Conservation (phyloP, 169 alveolate genomes). For the Plasmodium vivax region DNA sequence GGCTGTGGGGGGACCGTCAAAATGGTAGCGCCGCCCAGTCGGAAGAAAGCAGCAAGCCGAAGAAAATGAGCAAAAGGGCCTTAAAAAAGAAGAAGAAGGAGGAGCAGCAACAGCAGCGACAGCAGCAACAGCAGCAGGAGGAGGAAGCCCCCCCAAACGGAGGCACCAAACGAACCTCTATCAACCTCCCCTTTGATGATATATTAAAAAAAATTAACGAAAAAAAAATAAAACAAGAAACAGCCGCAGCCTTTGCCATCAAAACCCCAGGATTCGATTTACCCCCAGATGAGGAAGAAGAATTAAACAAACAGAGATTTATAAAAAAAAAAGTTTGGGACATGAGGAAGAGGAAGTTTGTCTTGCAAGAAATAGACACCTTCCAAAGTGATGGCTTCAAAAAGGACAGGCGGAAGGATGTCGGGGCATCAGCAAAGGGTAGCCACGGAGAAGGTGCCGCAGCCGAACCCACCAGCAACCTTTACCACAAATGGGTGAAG, state of each 20-base stretch:
- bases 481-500: conserved; percentile 80
- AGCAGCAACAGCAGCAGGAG: conserved; percentile 8
- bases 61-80: conserved; percentile 67
- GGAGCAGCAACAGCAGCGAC: neutral
- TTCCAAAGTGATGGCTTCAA: conserved; percentile 28
- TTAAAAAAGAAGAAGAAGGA: conserved; percentile 10
- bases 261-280: conserved; percentile 75
- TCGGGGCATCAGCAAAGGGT: neutral
- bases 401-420: conserved; percentile 33
- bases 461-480: conserved; percentile 23
- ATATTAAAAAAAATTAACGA: conserved; percentile 66
- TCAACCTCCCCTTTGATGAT: conserved; percentile 60
- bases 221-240: conserved; percentile 30
- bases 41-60: neutral
- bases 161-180: neutral
- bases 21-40: neutral
- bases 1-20: neutral
- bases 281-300: conserved; percentile 82
- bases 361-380: conserved; percentile 54
- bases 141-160: neutral
- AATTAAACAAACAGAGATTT: conserved; percentile 73
- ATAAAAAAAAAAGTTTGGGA: conserved; percentile 78
- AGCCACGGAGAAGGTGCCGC: neutral
- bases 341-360: conserved; percentile 74
- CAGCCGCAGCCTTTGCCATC: conserved; percentile 30